These are phyloP conservation scores for Trichoderma citrinoviride DNA, from an alignment of 2,329 filamentous ascomycete species.

Conservation along the genomic window DNA sequence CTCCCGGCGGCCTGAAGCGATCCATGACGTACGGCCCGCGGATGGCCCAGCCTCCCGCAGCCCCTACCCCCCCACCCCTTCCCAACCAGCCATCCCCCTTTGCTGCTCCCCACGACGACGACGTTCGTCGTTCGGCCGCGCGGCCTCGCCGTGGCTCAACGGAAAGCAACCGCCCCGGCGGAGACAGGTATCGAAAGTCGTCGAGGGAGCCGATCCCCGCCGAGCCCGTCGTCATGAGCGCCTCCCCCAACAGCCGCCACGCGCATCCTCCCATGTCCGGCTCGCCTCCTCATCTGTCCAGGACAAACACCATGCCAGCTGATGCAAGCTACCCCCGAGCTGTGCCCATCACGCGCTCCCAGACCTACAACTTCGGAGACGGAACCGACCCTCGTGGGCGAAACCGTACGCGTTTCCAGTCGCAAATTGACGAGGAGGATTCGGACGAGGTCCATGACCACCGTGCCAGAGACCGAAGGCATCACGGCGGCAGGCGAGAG, in stretches of 20 bases:
- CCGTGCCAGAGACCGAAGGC: constrained; percentile 33
- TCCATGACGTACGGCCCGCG: constrained; percentile 28
- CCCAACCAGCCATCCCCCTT: constrained; percentile 31
- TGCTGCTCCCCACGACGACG: constrained; percentile 33
- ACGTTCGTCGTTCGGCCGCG: constrained; percentile 35
- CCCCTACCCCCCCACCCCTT: constrained; percentile 38
- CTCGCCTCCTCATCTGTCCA: constrained; percentile 37
- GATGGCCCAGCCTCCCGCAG: constrained; percentile 32
- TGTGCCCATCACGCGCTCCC: constrained; percentile 33
- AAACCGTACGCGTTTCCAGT: constrained; percentile 37
- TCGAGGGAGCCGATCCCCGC: constrained; percentile 36
- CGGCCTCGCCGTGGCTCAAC: constrained; percentile 37
- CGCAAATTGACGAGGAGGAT: constrained; percentile 38
- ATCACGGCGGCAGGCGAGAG: constrained; percentile 37
- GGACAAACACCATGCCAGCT: constrained; percentile 38
- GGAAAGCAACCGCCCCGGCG: constrained; percentile 26
- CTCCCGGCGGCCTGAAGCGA: constrained; percentile 22
- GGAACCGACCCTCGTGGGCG: constrained; percentile 36
- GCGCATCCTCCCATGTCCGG: constrained; percentile 29
- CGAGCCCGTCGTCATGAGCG: constrained; percentile 32
- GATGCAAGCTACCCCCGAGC: constrained; percentile 32
- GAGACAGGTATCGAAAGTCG: constrained; percentile 35
- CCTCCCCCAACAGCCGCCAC: constrained; percentile 34
- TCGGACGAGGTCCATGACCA: constrained; percentile 37
- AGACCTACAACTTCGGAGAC: constrained; percentile 36